Evolutionary conservation across 768 basidiomycete species (phyloP).

Genomic region (Rhizopogon vinicolor): DNA sequence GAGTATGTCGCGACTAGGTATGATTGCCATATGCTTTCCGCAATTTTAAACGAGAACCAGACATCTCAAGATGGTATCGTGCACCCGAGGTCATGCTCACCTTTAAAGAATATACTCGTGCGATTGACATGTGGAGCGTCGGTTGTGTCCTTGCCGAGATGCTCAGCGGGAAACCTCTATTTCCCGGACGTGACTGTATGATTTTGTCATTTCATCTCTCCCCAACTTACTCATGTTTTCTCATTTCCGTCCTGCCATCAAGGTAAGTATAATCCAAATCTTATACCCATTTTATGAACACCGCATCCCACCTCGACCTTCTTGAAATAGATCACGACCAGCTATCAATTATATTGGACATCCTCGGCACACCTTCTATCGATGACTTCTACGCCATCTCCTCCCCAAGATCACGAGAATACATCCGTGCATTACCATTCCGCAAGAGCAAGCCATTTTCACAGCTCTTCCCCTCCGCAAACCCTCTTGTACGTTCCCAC

Average conservation of each 20-base stretch:
- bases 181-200: slow-evolving; percentile 90
- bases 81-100: slow-evolving; percentile 98
- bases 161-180: slow-evolving; percentile 87
- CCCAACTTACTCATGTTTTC: slow-evolving; percentile 2
- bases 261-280: slow-evolving; percentile 5
- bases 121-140: slow-evolving; percentile 85
- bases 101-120: slow-evolving; percentile 91
- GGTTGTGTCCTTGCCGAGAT: slow-evolving; percentile 89
- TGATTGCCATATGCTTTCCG: slow-evolving; percentile 1
- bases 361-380: slow-evolving; percentile 86
- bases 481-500: slow-evolving; percentile 46
- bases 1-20: slow-evolving; percentile 96
- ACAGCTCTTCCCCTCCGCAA: slow-evolving; percentile 70
- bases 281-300: background rate
- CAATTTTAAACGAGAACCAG: background rate
- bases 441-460: slow-evolving; percentile 72
- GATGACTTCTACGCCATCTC: slow-evolving; percentile 96
- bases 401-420: slow-evolving; percentile 74
- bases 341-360: slow-evolving; percentile 86
- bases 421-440: slow-evolving; percentile 86
- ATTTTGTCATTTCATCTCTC: slow-evolving; percentile 1
- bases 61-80: slow-evolving; percentile 76
- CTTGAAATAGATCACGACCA: slow-evolving; percentile 80
- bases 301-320: background rate
- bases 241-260: background rate